These are phyloP conservation scores for Colletotrichum echinochloae DNA, from an alignment of 2,329 filamentous ascomycete species.

Conservation along the genomic window DNA sequence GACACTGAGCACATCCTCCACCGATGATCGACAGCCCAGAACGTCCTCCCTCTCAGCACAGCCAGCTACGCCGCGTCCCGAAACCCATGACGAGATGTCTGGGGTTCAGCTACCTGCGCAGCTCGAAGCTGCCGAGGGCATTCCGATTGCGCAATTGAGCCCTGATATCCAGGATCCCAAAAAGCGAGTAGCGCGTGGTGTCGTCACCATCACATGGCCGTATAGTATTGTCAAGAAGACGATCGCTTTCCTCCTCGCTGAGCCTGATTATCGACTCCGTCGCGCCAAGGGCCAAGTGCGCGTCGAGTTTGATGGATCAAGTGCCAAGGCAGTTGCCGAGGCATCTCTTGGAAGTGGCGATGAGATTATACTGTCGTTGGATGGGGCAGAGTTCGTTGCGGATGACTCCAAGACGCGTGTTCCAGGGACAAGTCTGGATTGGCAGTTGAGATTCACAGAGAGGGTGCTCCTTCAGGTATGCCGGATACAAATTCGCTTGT, in stretches of 20 bases:
- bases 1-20: background rate
- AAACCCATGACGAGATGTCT: conserved; percentile 41
- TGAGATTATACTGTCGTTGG: conserved; percentile 75
- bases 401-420: conserved; percentile 61
- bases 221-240: conserved; percentile 83
- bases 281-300: conserved; percentile 83
- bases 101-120: conserved; percentile 35
- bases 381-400: conserved; percentile 74
- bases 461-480: conserved; percentile 62
- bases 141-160: conserved; percentile 67
- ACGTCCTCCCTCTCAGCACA: conserved; percentile 9
- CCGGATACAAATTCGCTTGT: background rate
- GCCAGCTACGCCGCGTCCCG: conserved; percentile 7
- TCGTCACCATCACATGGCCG: conserved; percentile 90
- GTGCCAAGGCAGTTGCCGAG: conserved; percentile 76
- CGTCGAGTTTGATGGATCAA: conserved; percentile 77
- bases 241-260: conserved; percentile 83
- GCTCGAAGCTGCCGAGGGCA: conserved; percentile 44
- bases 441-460: conserved; percentile 68
- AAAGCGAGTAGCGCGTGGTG: conserved; percentile 69
- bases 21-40: conserved; percentile 12
- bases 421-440: conserved; percentile 65
- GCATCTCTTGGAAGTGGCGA: conserved; percentile 83
- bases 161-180: conserved; percentile 59
- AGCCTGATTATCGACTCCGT: conserved; percentile 85